These are phyloP conservation scores for Articulospora tetracladia DNA, from an alignment of 495 filamentous ascomycete species.

Conservation along the genomic window DNA sequence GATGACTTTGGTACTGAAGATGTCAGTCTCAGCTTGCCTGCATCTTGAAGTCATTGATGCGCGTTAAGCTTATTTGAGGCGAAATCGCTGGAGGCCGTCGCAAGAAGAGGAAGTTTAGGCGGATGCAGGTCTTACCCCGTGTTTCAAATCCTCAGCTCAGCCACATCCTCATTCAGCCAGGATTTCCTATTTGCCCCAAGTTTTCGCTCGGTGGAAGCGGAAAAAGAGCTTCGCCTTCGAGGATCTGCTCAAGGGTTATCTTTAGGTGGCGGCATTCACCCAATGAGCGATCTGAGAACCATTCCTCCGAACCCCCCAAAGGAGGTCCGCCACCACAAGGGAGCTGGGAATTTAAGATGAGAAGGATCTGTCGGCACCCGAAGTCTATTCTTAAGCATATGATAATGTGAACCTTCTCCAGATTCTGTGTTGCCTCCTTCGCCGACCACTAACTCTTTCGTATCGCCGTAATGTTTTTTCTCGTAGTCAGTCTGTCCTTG, in stretches of 20 bases:
- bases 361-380: conserved; percentile 1
- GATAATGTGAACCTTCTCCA: background rate
- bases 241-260: background rate
- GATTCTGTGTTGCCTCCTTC: background rate
- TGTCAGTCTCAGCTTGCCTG: too few species aligned
- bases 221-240: background rate
- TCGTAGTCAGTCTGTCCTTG: background rate
- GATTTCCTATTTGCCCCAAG: background rate
- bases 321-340: background rate
- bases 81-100: too few species aligned
- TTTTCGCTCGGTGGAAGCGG: background rate
- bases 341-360: background rate
- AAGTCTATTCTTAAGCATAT: background rate
- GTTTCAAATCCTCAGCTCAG: background rate
- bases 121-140: background rate
- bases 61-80: too few species aligned
- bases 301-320: background rate
- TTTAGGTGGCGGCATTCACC: background rate
- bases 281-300: background rate
- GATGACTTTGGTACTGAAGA: too few species aligned
- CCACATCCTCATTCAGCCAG: background rate
- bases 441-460: background rate
- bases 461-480: background rate
- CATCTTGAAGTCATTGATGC: too few species aligned
- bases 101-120: background rate